Conservation (phyloP, 306 rosid genomes). For the Cotoneaster glaucophyllus region DNA sequence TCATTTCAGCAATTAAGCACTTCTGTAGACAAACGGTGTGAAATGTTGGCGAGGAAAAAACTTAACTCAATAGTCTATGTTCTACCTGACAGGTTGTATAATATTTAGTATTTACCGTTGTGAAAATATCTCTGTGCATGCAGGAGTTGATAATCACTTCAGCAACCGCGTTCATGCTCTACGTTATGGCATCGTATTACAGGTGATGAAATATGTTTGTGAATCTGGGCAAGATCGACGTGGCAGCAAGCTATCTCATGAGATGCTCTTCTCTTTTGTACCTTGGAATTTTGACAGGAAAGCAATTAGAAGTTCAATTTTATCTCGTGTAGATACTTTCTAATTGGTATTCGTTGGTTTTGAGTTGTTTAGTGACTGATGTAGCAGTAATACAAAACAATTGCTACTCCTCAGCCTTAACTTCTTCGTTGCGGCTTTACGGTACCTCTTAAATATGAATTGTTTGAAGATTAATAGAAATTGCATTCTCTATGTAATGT, state of each 20-base stretch:
- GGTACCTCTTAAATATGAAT: too few relatives aligned
- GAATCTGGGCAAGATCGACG: neutral
- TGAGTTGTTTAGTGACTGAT: neutral
- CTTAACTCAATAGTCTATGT: too few relatives aligned
- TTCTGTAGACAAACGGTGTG: too few relatives aligned
- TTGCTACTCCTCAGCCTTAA: too few relatives aligned
- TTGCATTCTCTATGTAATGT: too few relatives aligned
- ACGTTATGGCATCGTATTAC: slow-evolving; percentile 68
- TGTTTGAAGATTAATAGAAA: too few relatives aligned
- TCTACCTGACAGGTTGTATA: neutral
- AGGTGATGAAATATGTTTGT: slow-evolving; percentile 41
- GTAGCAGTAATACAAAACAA: neutral
- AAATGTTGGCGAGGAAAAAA: too few relatives aligned
- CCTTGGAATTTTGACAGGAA: slow-evolving; percentile 7
- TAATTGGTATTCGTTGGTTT: neutral
- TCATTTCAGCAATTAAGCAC: neutral
- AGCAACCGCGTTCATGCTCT: slow-evolving; percentile 59
- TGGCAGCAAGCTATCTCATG: slow-evolving; percentile 14
- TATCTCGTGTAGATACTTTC: neutral
- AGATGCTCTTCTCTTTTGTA: neutral
- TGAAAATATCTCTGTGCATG: slow-evolving; percentile 9
- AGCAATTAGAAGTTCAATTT: neutral
- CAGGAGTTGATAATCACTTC: slow-evolving; percentile 86
- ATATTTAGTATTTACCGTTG: neutral
- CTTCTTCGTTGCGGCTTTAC: too few relatives aligned